Evolutionary conservation across 164 flowering plant genomes (phyloP).

Genomic region (Platanus orientalis): DNA sequence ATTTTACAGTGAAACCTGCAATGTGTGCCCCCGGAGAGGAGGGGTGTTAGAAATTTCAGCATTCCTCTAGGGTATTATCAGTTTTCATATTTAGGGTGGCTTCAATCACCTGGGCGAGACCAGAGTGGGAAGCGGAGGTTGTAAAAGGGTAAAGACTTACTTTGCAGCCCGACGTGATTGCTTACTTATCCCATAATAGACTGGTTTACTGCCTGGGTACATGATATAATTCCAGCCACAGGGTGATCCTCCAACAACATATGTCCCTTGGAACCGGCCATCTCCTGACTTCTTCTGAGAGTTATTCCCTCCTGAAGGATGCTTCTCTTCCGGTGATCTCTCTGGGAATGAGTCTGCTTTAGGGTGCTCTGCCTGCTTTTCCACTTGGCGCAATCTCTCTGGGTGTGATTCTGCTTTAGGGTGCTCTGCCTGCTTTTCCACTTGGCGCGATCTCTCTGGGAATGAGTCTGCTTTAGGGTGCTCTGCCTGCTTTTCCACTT

Average conservation of each 20-base stretch:
- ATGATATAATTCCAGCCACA: slow-evolving; percentile 82
- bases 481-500: slow-evolving; percentile 16
- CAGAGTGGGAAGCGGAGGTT: no score
- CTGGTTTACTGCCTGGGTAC: slow-evolving; percentile 35
- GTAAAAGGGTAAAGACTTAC: no score
- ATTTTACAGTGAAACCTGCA: no score
- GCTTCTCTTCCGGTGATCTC: slow-evolving; percentile 23
- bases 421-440: slow-evolving; percentile 15
- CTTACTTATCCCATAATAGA: no score
- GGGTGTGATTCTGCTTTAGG: slow-evolving; percentile 11
- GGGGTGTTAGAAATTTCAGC: no score
- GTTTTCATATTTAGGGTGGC: no score
- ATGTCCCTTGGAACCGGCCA: slow-evolving; percentile 23
- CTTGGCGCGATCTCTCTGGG: slow-evolving; percentile 15
- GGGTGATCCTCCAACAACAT: slow-evolving; percentile 77
- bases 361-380: slow-evolving; percentile 14
- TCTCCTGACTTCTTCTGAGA: slow-evolving; percentile 23
- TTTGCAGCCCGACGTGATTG: no score
- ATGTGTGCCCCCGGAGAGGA: no score
- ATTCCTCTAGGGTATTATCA: no score
- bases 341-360: slow-evolving; percentile 12
- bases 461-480: slow-evolving; percentile 16
- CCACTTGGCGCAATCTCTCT: slow-evolving; percentile 18
- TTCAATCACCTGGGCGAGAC: no score
- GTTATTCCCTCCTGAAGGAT: slow-evolving; percentile 7